Base-by-base conservation (phyloP, 192 early-diverging fungal species). In the Haplosporangium gracile region DNA sequence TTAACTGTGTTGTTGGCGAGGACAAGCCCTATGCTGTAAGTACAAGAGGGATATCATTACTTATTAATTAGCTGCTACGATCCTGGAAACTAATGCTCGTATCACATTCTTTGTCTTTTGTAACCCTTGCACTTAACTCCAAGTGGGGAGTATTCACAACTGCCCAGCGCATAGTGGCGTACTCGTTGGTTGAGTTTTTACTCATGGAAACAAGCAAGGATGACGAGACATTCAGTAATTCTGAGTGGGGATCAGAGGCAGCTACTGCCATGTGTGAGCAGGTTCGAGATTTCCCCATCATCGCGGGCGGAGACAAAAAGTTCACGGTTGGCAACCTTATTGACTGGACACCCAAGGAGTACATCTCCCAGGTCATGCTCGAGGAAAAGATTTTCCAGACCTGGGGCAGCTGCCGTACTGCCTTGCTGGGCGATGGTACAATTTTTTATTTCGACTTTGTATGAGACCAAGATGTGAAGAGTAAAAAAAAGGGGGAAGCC, bases 331-430 rank as follows among this genome's bases (percentile, higher is more conserved):
- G 73, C 0, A 53, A 57, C 22, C 34, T 84, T 29, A 71, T 84
- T 53, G 68, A 72, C 13, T 36, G 53, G 22, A 79, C 82, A 0
- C 77, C 82, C 0, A 57, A 65, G 40, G 74, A 76, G 9, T 32
- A 63, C 34, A 77, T 75, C 34, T 70, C 82, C 10, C 79, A 79
- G n/a, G 82, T 79, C 18, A 75, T 71, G 78, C 39, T 76, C 5
- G 82, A 84, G 20, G 82, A 84, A 24, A 79, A 84, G 51, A 74
- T 84, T 22, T 84, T 84, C 71, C 39, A 70, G 1, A 84, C 82
- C 6, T 84, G 82, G 82, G 57, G 75, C 26, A 9, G 22, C 55
- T 76, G 72, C 16, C 76, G 82, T 0, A 78, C 72, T 18, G 76
- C 74, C 4, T 68, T 84, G 3, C 10, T 84, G 8, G 82, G 82